A percentile compares a stretch with the other conserved stretches of the same genome.
phyloP scores from a whole-genome alignment of 1,139 yeast genomes.

The Debaryomyces udenii region DNA sequence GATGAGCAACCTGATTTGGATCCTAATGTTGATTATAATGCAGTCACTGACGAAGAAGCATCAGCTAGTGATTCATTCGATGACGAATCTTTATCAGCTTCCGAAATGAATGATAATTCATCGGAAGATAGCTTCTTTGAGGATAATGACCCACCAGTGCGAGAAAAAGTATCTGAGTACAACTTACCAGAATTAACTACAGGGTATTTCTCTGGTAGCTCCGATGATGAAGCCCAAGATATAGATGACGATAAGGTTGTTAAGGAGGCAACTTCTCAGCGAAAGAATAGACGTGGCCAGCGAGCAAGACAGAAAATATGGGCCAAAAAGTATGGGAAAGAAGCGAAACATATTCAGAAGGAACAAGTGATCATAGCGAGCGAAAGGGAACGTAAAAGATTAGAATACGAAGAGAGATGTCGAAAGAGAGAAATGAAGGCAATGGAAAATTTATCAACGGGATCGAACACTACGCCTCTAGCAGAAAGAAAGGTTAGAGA shows the following conservation, averaged over 20 bases:
- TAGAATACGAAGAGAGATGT: slow-evolving; percentile 74
- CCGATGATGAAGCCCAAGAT: slow-evolving; percentile 60
- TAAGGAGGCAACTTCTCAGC: slow-evolving; percentile 49
- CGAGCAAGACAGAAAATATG: slow-evolving; percentile 95
- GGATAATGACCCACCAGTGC: slow-evolving; percentile 21
- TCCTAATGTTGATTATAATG: slow-evolving; percentile 56
- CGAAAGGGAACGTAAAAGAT: slow-evolving; percentile 61
- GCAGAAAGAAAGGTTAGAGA: slow-evolving; percentile 33
- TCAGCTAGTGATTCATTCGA: slow-evolving; percentile 33
- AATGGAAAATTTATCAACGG: slow-evolving; percentile 36
- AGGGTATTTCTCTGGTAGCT: slow-evolving; percentile 82
- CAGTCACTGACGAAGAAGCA: slow-evolving; percentile 65
- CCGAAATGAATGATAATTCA: slow-evolving; percentile 23
- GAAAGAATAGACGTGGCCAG: slow-evolving; percentile 95
- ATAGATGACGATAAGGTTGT: slow-evolving; percentile 66
- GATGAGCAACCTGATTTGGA: slow-evolving; percentile 35
- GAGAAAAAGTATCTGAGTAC: slow-evolving; percentile 19
- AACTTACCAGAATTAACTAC: slow-evolving; percentile 70
- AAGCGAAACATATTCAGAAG: slow-evolving; percentile 80
- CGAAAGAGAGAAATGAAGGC: slow-evolving; percentile 63
- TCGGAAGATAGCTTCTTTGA: slow-evolving; percentile 47
- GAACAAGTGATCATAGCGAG: slow-evolving; percentile 55
- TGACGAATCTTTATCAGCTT: slow-evolving; percentile 26
- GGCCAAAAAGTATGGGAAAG: slow-evolving; percentile 84
- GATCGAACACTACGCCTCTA: slow-evolving; percentile 43